Conservation (phyloP, 164 flowering plant genomes). For the Paratinospora sagittata region DNA sequence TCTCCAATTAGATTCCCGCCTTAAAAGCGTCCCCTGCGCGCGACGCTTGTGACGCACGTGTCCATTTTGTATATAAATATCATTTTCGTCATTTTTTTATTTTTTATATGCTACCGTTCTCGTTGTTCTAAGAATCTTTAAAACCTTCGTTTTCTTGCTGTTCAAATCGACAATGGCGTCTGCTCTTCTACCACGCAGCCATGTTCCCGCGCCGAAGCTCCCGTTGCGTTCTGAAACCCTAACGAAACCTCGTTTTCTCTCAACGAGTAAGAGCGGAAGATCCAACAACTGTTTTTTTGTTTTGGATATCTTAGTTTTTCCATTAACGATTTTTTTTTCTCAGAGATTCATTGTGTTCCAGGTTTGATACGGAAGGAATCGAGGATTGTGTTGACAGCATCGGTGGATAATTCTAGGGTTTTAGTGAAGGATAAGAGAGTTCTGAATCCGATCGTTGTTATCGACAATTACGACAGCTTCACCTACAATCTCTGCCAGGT, state of each 20-base stretch:
- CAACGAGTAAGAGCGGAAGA: constrained; percentile 5
- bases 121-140: no score
- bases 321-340: background rate
- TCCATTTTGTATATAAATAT: no score
- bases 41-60: background rate
- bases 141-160: no score
- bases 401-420: constrained; percentile 20
- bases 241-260: background rate
- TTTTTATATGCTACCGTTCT: no score
- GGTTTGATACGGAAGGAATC: background rate
- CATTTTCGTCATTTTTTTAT: no score
- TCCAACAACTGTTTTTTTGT: background rate
- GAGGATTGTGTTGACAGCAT: constrained; percentile 15
- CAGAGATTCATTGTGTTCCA: constrained; percentile 4
- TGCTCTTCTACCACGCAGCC: background rate
- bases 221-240: background rate
- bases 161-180: background rate
- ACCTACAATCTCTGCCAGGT: constrained; percentile 99
- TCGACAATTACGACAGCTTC: constrained; percentile 96
- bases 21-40: background rate
- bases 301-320: background rate
- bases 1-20: background rate
- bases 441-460: constrained; percentile 60
- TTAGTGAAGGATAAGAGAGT: constrained; percentile 10
- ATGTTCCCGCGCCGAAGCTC: background rate